Evolutionary conservation across 2,329 filamentous ascomycete species (phyloP), one percentile per base, ranked within the genome.

Genomic region (Aureobasidium sp.): DNA sequence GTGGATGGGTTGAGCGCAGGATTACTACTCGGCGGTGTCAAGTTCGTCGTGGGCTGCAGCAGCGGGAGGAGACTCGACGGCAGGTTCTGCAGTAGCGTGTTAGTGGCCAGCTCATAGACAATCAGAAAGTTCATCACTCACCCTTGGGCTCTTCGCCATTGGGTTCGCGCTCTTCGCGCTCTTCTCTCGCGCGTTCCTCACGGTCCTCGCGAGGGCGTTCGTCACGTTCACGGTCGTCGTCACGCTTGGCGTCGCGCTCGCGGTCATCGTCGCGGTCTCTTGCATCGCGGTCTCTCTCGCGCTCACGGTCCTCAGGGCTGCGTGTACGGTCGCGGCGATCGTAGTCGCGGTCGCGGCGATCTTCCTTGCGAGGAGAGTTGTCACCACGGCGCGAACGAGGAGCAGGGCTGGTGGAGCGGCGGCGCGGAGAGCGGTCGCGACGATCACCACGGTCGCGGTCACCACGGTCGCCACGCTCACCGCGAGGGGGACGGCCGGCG

Each of bases 111-210:
- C 10, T 19, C 3, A 64, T 57, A 60, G 5, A 14, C 11, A 12
- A 21, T n/a, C 16, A 53, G 21, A 56, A 57, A 55, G 62, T 53
- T 53, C 51, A 55, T 17, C 49, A 49, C 53, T 64, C 66, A 95
- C 90, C 82, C 83, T 97, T 97, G 66, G 88, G 83, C 60, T 95
- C 90, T 62, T 95, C 90, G 56, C 86, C 89, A 64, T 91, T 94
- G 21, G 64, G 42, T 27, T 55, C 53, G 41, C 45, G 62, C 49
- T 63, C 63, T 40, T 63, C 59, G 40, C 56, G 58, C 35, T 63
- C 64, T 39, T 63, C 56, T 61, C 84, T 84, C 61, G 83, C 81
- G 61, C 35, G 35, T 6, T 30, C 35, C 16, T 51, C 35, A 19
- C 37, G 48, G 14, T 40, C 35, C 27, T 65, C 56, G 27, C 42